Evolutionary conservation across 1,139 yeast species (phyloP).

Genomic region (Saccharomycopsis phalli): DNA sequence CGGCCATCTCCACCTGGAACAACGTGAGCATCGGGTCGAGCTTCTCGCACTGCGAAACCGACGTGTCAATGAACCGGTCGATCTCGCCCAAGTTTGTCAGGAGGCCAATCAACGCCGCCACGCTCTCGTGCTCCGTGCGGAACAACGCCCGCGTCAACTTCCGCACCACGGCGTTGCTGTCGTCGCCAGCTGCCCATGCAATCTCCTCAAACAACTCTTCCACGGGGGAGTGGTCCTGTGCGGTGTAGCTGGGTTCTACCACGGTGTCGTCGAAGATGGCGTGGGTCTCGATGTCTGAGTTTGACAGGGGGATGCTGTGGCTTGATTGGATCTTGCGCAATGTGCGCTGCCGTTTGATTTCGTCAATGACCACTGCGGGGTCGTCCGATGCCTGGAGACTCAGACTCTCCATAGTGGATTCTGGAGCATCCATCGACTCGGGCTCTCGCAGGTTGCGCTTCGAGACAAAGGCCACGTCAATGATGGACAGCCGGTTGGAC

Average conservation of each 20-base stretch:
- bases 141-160: slow-evolving; percentile 48
- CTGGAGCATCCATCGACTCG: not conserved
- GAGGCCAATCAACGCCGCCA: slow-evolving; percentile 39
- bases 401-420: not conserved
- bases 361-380: slow-evolving; percentile 14
- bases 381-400: slow-evolving; percentile 10
- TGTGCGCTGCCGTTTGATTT: slow-evolving; percentile 13
- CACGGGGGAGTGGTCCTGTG: slow-evolving; percentile 25
- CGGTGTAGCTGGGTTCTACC: slow-evolving; percentile 6
- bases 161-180: slow-evolving; percentile 45
- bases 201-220: slow-evolving; percentile 68
- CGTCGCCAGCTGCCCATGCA: slow-evolving; percentile 64
- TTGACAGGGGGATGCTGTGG: not conserved
- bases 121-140: slow-evolving; percentile 40
- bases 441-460: slow-evolving; percentile 3
- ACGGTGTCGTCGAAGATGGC: slow-evolving; percentile 15
- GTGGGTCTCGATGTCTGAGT: not conserved
- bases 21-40: slow-evolving; percentile 47
- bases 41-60: slow-evolving; percentile 57
- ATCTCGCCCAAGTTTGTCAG: slow-evolving; percentile 37
- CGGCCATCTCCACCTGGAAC: slow-evolving; percentile 49
- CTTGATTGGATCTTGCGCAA: slow-evolving; percentile 10
- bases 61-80: slow-evolving; percentile 34
- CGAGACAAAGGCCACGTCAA: slow-evolving; percentile 16
- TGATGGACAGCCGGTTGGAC: slow-evolving; percentile 15